Base-by-base conservation (phyloP, 2,329 filamentous ascomycete species). In the Claviceps citrina region DNA sequence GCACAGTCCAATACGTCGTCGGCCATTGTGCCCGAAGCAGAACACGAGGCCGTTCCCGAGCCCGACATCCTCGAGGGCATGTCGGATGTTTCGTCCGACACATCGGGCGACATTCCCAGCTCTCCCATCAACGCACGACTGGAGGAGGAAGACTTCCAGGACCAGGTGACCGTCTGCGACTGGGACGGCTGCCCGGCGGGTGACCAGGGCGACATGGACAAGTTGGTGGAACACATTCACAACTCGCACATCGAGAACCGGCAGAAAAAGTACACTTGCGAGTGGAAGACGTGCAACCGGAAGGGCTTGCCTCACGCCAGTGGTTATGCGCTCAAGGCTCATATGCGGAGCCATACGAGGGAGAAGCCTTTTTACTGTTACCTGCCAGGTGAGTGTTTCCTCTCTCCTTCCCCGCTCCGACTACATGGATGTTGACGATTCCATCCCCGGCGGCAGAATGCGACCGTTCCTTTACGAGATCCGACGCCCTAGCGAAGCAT, bases 311-410 rank as follows among this genome's bases (percentile, higher is more conserved):
- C 84, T 15, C 91, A 98, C 62, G 89, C 89, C 1, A 94, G 86
- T 53, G 91, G 85, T 2, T 98, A 98, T 63, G 91, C 91, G 4
- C 66, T 98, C 47, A 87, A 93, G 58, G 91, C 91, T 8, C 91
- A 98, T 56, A 94, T 98, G 87, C 73, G 91, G 50, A 95, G 87
- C 57, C 91, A 98, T 59, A 98, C 91, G 1, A 76, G 91, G 54
- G 91, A 98, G 68, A 98, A 98, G 64, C 91, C 91, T 0, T 96
- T 96, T 57, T 95, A 94, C 64, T 98, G 91, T 61, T 84, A 86
- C 24, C 63, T 98, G 31, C 91, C 91, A 42, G 89, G 87, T 93
- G 70, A 47, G 70, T 37, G 3, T 26, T n/a, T 30, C 18, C 9
- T 22, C 22, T 24, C 8, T 24, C 8, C 22, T 24, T 24, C 8